phyloP scores from a whole-genome alignment of 1,284 basidiomycete genomes.

The Austropuccinia psidii region DNA sequence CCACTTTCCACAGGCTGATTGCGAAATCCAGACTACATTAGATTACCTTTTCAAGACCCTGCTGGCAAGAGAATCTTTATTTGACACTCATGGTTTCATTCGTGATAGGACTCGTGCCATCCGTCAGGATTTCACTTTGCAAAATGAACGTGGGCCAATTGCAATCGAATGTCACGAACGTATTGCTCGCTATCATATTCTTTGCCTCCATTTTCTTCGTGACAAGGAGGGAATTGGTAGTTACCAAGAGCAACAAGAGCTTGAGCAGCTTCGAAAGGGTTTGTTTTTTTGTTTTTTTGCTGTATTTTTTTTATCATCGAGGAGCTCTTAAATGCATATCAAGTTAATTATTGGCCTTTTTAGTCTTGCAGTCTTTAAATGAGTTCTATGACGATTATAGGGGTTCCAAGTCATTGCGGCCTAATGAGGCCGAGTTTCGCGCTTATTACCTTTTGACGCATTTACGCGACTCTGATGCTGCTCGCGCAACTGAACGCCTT shows the following conservation, averaged over 20 bases:
- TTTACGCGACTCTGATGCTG: conserved; percentile 71
- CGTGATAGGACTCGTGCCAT: conserved; percentile 85
- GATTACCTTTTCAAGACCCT: conserved; percentile 85
- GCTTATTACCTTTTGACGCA: conserved; percentile 89
- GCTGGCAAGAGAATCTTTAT: conserved; percentile 61
- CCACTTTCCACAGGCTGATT: conserved; percentile 11
- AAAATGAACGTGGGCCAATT: conserved; percentile 65
- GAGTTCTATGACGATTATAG: conserved; percentile 83
- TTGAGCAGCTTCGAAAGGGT: conserved; percentile 86
- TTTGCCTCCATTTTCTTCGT: conserved; percentile 63
- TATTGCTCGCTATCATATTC: conserved; percentile 86
- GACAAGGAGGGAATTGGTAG: conserved; percentile 57
- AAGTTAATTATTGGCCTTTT: background rate
- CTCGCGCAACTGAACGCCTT: conserved; percentile 63
- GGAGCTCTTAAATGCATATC: background rate
- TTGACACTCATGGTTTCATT: conserved; percentile 71
- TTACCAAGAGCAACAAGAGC: conserved; percentile 59
- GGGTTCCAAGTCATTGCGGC: conserved; percentile 28
- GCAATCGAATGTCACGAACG: conserved; percentile 88
- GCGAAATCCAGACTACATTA: conserved; percentile 60
- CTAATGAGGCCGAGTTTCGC: conserved; percentile 82
- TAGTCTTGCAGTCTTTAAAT: conserved; percentile 79
- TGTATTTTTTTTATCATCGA: background rate
- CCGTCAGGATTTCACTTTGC: conserved; percentile 89
- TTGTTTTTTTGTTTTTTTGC: conserved; percentile 44